These are phyloP conservation scores for Flammula alnicola DNA, from an alignment of 1,284 basidiomycete species.

Conservation along the genomic window DNA sequence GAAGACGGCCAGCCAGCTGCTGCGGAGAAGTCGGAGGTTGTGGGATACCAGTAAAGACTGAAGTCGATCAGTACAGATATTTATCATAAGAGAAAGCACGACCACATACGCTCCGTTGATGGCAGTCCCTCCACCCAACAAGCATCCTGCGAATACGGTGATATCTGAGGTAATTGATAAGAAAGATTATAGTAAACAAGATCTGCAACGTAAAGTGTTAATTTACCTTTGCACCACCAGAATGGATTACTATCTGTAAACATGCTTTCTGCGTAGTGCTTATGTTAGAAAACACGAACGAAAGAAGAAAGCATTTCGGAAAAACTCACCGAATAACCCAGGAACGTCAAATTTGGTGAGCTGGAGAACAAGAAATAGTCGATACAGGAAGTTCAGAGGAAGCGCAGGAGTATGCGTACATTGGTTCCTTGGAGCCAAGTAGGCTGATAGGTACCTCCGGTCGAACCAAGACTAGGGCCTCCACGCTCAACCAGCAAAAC, in stretches of 20 bases:
- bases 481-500: conserved; percentile 66
- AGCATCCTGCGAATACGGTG: conserved; percentile 64
- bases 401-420: conserved; percentile 33
- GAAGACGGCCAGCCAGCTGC: conserved; percentile 56
- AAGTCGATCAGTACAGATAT: conserved; percentile 2
- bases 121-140: conserved; percentile 64
- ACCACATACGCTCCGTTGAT: conserved; percentile 66
- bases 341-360: conserved; percentile 70
- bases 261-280: conserved; percentile 49
- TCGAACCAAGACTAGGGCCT: conserved; percentile 61
- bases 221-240: conserved; percentile 66
- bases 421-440: conserved; percentile 55
- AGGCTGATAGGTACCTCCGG: conserved; percentile 62
- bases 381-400: not conserved
- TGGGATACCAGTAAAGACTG: conserved; percentile 64
- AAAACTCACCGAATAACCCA: conserved; percentile 52
- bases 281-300: not conserved
- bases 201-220: not conserved
- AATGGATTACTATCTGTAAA: conserved; percentile 59
- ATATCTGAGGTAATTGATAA: conserved; percentile 42
- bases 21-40: conserved; percentile 55
- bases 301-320: not conserved
- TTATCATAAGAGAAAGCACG: not conserved
- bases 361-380: conserved; percentile 31
- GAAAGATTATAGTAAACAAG: not conserved